Evolutionary conservation across 129 eudicot genomes (phyloP).

Genomic region (Escallonia herrerae): DNA sequence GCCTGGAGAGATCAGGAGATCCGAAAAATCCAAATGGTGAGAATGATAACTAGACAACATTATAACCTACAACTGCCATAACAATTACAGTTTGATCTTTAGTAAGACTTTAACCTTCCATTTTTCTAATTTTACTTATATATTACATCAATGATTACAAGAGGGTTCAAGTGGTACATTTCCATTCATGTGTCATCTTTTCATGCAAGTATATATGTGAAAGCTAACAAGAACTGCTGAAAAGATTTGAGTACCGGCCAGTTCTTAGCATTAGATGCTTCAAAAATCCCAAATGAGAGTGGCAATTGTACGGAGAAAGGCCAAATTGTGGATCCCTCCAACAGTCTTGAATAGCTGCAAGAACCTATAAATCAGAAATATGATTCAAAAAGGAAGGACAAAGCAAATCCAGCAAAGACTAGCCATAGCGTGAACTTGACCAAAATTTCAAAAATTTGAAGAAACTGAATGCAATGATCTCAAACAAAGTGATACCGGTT

Average conservation of each 20-base stretch:
- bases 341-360: constrained; percentile 78
- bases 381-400: constrained; percentile 23
- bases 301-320: constrained; percentile 78
- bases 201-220: background rate
- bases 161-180: background rate
- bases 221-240: background rate
- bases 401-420: constrained; percentile 1
- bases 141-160: background rate
- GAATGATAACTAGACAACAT: too few relatives aligned
- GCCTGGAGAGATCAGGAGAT: too few relatives aligned
- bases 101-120: too few relatives aligned
- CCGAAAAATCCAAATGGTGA: too few relatives aligned
- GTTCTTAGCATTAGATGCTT: constrained; percentile 85
- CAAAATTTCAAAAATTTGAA: background rate
- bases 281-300: constrained; percentile 74
- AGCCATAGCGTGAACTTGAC: background rate
- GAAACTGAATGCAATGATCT: background rate
- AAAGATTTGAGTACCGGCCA: constrained; percentile 56
- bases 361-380: constrained; percentile 80
- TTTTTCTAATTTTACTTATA: too few relatives aligned
- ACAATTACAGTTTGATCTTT: too few relatives aligned
- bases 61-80: too few relatives aligned
- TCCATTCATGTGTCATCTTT: background rate
- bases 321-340: constrained; percentile 72
- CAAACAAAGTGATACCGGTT: background rate